Percentiles rank a stretch among this genome's conserved stretches.
Conservation (phyloP, 257 asterid genomes). For the Cinchona pubescens region DNA sequence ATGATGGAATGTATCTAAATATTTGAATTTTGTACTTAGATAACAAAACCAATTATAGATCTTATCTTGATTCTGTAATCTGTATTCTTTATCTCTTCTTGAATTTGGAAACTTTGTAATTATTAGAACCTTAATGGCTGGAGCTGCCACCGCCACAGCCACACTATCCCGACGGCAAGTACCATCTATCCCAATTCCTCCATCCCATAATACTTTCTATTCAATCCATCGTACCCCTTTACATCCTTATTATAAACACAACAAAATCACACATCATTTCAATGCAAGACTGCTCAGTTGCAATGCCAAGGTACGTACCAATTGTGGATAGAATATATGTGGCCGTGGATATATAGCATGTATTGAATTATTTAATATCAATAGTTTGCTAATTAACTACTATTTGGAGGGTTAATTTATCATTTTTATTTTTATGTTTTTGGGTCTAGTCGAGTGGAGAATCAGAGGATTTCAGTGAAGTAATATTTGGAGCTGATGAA, state of each 20-base stretch:
- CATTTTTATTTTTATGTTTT: background rate
- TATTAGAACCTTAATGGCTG: constrained; percentile 1
- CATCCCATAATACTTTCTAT: background rate
- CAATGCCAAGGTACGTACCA: constrained; percentile 25
- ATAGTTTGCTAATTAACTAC: background rate
- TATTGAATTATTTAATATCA: no score
- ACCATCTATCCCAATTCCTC: background rate
- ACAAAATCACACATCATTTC: background rate
- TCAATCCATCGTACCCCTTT: background rate
- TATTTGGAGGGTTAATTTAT: no score
- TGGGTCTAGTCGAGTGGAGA: constrained; percentile 23
- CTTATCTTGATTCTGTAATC: no score
- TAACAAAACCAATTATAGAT: no score
- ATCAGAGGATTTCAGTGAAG: constrained; percentile 24
- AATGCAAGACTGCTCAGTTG: constrained; percentile 1
- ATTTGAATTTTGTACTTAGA: no score
- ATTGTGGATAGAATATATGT: background rate
- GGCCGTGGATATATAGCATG: background rate
- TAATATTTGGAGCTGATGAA: constrained; percentile 24
- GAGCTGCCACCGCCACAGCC: constrained; percentile 4
- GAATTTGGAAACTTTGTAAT: background rate
- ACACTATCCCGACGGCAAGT: background rate
- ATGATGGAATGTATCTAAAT: no score
- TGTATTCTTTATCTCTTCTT: background rate
- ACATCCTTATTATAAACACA: background rate